Conservation (phyloP, 805 yeast species). For the Barnettozyma siamensis region DNA sequence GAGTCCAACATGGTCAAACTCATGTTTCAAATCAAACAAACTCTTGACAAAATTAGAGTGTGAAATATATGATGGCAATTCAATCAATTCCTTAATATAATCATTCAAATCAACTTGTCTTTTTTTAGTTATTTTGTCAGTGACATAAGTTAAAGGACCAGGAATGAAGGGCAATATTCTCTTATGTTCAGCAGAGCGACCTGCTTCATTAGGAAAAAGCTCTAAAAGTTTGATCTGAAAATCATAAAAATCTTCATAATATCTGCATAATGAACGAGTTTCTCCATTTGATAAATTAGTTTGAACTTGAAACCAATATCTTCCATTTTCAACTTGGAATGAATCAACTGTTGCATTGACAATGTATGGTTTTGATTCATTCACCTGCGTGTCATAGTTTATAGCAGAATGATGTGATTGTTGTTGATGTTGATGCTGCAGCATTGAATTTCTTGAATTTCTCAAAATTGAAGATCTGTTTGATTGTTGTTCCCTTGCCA, state of each 20-base stretch:
- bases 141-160: constrained; percentile 89
- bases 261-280: constrained; percentile 69
- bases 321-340: constrained; percentile 73
- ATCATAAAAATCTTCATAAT: constrained; percentile 93
- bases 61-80: constrained; percentile 73
- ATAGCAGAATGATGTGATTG: constrained; percentile 4
- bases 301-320: constrained; percentile 80
- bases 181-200: constrained; percentile 62
- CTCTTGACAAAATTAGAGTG: constrained; percentile 60
- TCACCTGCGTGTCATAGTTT: constrained; percentile 7
- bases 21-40: constrained; percentile 54
- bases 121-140: constrained; percentile 60
- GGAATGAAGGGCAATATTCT: constrained; percentile 92
- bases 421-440: constrained; percentile 1
- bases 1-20: constrained; percentile 26
- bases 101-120: constrained; percentile 50
- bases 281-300: constrained; percentile 67
- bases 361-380: constrained; percentile 20
- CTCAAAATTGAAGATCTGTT: not conserved
- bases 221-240: constrained; percentile 80
- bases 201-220: constrained; percentile 88
- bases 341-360: constrained; percentile 65
- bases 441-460: constrained; percentile 2
- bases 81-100: constrained; percentile 53
- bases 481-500: not conserved